Percentiles rank a stretch among this genome's conserved stretches.
phyloP scores from a whole-genome alignment of 306 rosid species.

The Quercus gilva region DNA sequence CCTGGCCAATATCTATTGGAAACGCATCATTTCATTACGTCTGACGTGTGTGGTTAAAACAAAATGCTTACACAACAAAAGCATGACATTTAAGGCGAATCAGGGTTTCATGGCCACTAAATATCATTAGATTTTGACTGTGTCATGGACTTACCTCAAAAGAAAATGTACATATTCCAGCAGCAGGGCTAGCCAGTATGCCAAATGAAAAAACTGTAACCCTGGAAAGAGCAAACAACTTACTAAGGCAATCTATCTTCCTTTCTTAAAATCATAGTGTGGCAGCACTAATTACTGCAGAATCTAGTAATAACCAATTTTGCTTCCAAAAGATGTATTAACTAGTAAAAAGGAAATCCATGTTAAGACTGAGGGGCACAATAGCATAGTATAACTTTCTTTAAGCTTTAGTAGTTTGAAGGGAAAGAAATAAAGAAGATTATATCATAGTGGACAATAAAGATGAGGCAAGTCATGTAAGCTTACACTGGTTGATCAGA shows the following conservation, averaged over 20 bases:
- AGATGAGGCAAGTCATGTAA: not conserved
- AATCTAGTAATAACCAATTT: not conserved
- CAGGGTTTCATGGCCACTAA: not conserved
- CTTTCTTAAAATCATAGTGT: not conserved
- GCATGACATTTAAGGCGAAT: not conserved
- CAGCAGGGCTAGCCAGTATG: constrained; percentile 56
- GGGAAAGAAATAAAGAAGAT: not conserved
- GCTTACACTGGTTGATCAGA: constrained; percentile 86
- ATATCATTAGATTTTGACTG: not conserved
- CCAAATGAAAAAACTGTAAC: constrained; percentile 68
- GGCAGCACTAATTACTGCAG: not conserved
- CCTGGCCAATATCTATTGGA: not conserved
- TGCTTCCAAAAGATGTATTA: not conserved
- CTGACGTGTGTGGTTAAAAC: not conserved
- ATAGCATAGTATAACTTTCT: not conserved
- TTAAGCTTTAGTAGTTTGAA: not conserved
- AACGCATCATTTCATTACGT: no score
- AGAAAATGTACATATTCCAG: constrained; percentile 52
- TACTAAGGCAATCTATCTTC: not conserved
- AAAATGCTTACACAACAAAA: not conserved
- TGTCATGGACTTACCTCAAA: constrained; percentile 52
- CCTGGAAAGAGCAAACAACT: constrained; percentile 37
- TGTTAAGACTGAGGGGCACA: not conserved
- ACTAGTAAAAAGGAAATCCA: not conserved
- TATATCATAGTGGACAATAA: not conserved